A percentile compares a stretch with the other conserved stretches of the same genome.
These are phyloP conservation scores for Termitomyces sp. DNA, from an alignment of 768 basidiomycete genomes.

Conservation along the genomic window DNA sequence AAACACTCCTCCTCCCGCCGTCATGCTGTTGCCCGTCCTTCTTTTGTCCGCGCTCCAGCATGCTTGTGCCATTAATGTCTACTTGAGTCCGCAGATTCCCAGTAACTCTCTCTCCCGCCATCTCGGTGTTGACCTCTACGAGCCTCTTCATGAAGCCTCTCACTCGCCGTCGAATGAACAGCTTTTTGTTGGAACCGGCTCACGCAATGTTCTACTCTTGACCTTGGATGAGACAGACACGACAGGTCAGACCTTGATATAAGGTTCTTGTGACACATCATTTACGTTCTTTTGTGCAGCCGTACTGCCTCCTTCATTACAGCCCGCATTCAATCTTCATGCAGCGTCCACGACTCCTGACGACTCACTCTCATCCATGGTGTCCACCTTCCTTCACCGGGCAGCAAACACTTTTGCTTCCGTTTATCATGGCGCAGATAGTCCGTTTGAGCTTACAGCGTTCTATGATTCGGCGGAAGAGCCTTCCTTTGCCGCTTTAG, in stretches of 20 bases:
- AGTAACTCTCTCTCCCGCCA: slow-evolving; percentile 39
- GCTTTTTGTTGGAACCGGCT: slow-evolving; percentile 53
- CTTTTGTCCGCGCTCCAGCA: slow-evolving; percentile 30
- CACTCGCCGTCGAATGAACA: slow-evolving; percentile 28
- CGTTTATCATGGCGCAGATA: slow-evolving; percentile 32
- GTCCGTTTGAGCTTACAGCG: slow-evolving; percentile 32
- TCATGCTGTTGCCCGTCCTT: slow-evolving; percentile 22
- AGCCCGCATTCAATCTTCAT: slow-evolving; percentile 40
- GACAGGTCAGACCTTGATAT: slow-evolving; percentile 35
- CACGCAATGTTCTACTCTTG: slow-evolving; percentile 45
- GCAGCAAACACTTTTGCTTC: slow-evolving; percentile 55
- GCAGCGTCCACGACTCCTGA: slow-evolving; percentile 23
- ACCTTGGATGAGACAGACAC: slow-evolving; percentile 52
- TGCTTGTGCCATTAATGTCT: slow-evolving; percentile 51
- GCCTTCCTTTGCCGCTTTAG: slow-evolving; percentile 57
- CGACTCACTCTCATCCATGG: slow-evolving; percentile 42
- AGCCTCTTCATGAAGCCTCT: slow-evolving; percentile 37
- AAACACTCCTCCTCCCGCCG: slow-evolving; percentile 20
- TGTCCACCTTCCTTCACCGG: slow-evolving; percentile 52
- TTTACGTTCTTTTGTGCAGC: slow-evolving; percentile 29
- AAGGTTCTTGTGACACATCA: background rate
- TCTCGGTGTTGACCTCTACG: slow-evolving; percentile 65
- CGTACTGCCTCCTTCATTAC: slow-evolving; percentile 48
- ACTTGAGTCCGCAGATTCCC: slow-evolving; percentile 41
- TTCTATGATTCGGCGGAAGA: slow-evolving; percentile 48